These are phyloP conservation scores for Suhomyces sp. DNA, from an alignment of 805 yeast species.

Conservation along the genomic window DNA sequence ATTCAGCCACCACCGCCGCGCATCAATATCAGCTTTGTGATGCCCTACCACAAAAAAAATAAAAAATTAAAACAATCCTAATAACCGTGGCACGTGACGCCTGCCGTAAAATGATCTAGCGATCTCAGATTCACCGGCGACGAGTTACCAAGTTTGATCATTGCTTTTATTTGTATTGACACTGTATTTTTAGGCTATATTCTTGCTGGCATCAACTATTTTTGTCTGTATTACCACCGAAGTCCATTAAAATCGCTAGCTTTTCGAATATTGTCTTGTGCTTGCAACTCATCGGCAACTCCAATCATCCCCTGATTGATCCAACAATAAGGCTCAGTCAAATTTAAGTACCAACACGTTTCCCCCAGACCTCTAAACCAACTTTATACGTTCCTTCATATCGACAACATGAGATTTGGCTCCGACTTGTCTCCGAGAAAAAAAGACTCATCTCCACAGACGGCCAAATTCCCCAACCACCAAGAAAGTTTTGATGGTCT, in stretches of 20 bases:
- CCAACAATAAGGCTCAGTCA: background rate
- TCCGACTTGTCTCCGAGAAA: conserved; percentile 20
- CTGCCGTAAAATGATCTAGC: background rate
- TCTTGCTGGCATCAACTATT: background rate
- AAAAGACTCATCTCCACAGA: conserved; percentile 3
- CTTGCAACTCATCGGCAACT: background rate
- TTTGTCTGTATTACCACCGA: background rate
- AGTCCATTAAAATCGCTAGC: background rate
- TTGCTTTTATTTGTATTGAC: background rate
- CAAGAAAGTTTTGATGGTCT: conserved; percentile 22
- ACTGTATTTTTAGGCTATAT: background rate
- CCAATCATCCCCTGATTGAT: background rate
- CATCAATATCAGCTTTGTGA: background rate
- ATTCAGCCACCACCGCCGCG: background rate
- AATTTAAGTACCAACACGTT: background rate
- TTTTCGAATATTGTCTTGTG: background rate
- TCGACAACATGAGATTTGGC: conserved; percentile 23
- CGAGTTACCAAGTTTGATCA: background rate
- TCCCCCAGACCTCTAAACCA: background rate
- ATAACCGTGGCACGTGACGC: background rate
- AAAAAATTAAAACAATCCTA: background rate
- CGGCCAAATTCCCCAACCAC: conserved; percentile 8
- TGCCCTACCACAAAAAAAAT: background rate
- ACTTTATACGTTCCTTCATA: conserved; percentile 12
- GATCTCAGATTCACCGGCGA: background rate